These are phyloP conservation scores for Kwoniella heveanensis DNA, from an alignment of 768 basidiomycete species.

Conservation along the genomic window DNA sequence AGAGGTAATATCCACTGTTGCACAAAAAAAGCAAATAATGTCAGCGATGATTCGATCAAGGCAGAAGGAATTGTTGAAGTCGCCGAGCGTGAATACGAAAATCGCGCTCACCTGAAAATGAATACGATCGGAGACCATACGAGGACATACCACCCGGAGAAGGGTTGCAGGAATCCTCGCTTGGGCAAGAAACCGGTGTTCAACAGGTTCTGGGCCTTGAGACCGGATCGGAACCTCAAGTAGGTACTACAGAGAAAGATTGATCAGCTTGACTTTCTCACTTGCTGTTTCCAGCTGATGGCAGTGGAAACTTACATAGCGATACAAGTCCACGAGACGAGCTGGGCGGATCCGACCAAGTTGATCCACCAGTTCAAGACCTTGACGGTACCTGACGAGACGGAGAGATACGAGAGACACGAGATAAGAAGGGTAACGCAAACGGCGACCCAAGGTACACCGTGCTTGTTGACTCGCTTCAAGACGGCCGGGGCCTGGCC, in stretches of 20 bases:
- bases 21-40: not conserved
- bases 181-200: constrained; percentile 22
- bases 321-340: constrained; percentile 37
- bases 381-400: constrained; percentile 44
- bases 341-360: constrained; percentile 39
- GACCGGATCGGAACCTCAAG: constrained; percentile 37
- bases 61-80: not conserved
- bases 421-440: constrained; percentile 29
- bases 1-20: constrained; percentile 31
- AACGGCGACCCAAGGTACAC: constrained; percentile 31
- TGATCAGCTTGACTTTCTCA: constrained; percentile 1
- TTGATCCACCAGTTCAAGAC: constrained; percentile 46
- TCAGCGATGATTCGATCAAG: no score
- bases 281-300: not conserved
- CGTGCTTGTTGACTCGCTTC: constrained; percentile 26
- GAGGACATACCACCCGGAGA: constrained; percentile 27
- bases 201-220: constrained; percentile 36
- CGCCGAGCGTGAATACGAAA: not conserved
- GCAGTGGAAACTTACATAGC: constrained; percentile 17
- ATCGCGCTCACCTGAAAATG: constrained; percentile 30
- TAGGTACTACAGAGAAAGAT: constrained; percentile 26
- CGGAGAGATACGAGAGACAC: constrained; percentile 36
- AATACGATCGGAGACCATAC: constrained; percentile 27
- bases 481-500: constrained; percentile 32
- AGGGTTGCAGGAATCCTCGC: constrained; percentile 23